Conservation (phyloP, 23 red algal species). For the Agarophyton chilense region DNA sequence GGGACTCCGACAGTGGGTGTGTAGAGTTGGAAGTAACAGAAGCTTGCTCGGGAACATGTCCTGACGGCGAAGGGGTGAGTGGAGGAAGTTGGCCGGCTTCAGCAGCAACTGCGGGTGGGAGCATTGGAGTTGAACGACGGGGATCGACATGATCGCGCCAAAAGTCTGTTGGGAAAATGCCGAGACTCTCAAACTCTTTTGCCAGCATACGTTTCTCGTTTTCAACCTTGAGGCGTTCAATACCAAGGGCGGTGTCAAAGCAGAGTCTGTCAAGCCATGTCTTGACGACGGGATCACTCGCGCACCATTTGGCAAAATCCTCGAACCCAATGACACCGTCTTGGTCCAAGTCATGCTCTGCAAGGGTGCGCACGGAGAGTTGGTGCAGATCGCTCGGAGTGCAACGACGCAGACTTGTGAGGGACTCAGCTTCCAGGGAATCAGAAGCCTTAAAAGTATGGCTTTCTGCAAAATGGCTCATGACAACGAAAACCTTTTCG, state of each 20-base stretch:
- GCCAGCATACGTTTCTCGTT: conserved; percentile 75
- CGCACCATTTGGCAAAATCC: conserved; percentile 79
- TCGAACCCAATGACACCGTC: conserved; percentile 74
- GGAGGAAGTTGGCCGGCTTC: background rate
- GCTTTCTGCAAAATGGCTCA: conserved; percentile 66
- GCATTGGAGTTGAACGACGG: conserved; percentile 11
- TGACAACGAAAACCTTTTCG: conserved; percentile 61
- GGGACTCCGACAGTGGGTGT: background rate
- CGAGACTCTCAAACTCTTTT: conserved; percentile 69
- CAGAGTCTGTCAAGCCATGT: conserved; percentile 79
- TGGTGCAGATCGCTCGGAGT: conserved; percentile 7
- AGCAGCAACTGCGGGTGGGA: conserved; percentile 40
- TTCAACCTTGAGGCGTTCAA: conserved; percentile 48
- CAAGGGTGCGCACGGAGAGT: conserved; percentile 34
- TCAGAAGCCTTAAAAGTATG: conserved; percentile 59
- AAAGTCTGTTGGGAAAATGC: conserved; percentile 49
- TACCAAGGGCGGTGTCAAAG: conserved; percentile 49
- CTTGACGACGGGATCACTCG: conserved; percentile 52
- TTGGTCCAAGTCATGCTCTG: conserved; percentile 49
- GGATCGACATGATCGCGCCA: conserved; percentile 22
- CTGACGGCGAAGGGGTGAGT: background rate
- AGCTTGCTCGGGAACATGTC: conserved; percentile 4
- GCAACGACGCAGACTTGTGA: conserved; percentile 3
- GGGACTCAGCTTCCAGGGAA: conserved; percentile 35
- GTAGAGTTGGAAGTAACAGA: conserved; percentile 9